Evolutionary conservation across 2,329 filamentous ascomycete genomes (phyloP).

Genomic region (Aureobasidium sp.): DNA sequence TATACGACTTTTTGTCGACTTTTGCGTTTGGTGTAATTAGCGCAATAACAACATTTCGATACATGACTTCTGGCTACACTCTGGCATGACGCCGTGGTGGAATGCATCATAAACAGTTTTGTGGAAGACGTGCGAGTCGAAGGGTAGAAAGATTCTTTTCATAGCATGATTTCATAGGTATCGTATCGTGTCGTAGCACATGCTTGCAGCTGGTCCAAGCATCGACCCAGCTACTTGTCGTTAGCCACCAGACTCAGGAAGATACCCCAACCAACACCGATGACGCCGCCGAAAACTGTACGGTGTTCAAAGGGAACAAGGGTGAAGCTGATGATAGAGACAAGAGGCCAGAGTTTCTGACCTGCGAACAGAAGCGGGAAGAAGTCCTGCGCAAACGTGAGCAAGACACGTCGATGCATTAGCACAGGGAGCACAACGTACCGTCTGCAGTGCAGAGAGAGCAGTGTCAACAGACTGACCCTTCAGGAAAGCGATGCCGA

Average conservation of each 20-base stretch:
- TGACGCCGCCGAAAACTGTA: slow-evolving; percentile 61
- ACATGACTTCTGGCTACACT: neutral
- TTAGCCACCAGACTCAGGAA: slow-evolving; percentile 54
- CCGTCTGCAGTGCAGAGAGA: slow-evolving; percentile 5
- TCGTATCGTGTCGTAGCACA: neutral
- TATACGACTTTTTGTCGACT: too few relatives aligned
- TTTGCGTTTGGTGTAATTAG: too few relatives aligned
- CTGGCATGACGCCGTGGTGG: neutral
- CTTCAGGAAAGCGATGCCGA: slow-evolving; percentile 50
- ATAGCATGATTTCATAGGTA: neutral
- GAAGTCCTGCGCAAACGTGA: slow-evolving; percentile 27
- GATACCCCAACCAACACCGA: slow-evolving; percentile 65
- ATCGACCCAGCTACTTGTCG: neutral
- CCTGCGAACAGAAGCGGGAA: slow-evolving; percentile 55
- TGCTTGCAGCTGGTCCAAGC: neutral
- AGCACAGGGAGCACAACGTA: neutral
- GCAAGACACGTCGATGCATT: neutral
- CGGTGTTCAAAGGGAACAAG: slow-evolving; percentile 62
- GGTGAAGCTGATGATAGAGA: slow-evolving; percentile 62
- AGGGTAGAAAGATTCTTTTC: neutral
- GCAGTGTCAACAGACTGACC: slow-evolving; percentile 18
- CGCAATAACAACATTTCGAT: too few relatives aligned
- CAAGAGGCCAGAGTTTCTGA: slow-evolving; percentile 62
- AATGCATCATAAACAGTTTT: neutral
- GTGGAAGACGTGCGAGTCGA: neutral